Conservation (phyloP, 306 rosid species). For the Leucaena leucocephala region DNA sequence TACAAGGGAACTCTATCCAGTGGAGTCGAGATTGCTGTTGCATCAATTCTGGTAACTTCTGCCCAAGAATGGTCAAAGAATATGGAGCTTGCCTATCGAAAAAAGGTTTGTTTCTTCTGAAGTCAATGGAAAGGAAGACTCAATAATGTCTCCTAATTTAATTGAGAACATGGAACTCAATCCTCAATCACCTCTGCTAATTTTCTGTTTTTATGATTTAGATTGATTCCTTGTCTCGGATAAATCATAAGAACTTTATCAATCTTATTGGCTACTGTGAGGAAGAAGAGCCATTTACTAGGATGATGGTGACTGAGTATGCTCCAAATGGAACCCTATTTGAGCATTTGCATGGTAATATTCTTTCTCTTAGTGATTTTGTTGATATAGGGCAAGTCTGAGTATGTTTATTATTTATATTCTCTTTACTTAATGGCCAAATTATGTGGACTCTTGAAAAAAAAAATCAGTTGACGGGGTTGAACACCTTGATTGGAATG, state of each 20-base stretch:
- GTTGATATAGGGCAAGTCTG: not conserved
- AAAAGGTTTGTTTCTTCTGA: constrained; percentile 56
- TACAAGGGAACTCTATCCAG: constrained; percentile 93
- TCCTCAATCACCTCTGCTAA: constrained; percentile 11
- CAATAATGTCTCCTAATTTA: not conserved
- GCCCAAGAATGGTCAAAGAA: constrained; percentile 74
- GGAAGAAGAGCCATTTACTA: constrained; percentile 81
- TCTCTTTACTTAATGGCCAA: constrained; percentile 9
- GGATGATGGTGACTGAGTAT: constrained; percentile 96
- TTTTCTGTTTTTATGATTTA: constrained; percentile 38
- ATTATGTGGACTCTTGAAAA: not conserved
- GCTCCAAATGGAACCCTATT: constrained; percentile 84
- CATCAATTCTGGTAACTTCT: constrained; percentile 56
- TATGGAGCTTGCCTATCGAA: constrained; percentile 66
- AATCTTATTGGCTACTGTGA: constrained; percentile 94
- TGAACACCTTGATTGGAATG: constrained; percentile 81
- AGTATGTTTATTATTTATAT: constrained; percentile 13
- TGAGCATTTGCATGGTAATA: constrained; percentile 85
- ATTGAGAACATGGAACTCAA: constrained; percentile 3
- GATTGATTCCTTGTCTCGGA: constrained; percentile 78
- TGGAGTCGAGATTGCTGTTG: constrained; percentile 96
- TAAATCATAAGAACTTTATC: constrained; percentile 90
- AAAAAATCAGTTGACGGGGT: constrained; percentile 60
- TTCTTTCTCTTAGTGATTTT: constrained; percentile 11
- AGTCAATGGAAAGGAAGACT: constrained; percentile 17